These are phyloP conservation scores for Huntiella abstrusa DNA, from an alignment of 2,329 filamentous ascomycete genomes.

Conservation along the genomic window DNA sequence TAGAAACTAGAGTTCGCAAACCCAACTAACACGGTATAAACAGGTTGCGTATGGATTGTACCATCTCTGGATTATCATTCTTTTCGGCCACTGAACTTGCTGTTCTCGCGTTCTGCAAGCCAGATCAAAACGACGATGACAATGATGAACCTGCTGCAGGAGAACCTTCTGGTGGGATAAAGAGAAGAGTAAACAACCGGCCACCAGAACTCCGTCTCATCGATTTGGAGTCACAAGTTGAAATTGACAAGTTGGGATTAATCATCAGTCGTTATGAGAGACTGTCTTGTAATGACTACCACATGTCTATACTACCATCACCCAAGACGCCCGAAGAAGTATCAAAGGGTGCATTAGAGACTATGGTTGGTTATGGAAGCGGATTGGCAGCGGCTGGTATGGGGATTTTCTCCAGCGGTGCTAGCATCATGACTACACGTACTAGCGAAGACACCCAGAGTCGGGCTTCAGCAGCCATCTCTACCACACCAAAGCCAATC, in stretches of 20 bases:
- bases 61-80: conserved; percentile 89
- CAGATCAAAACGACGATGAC: conserved; percentile 47
- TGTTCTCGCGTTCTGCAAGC: conserved; percentile 74
- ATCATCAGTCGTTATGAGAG: conserved; percentile 74
- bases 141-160: conserved; percentile 16
- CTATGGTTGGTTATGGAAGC: conserved; percentile 49
- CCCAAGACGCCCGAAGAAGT: conserved; percentile 26
- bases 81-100: conserved; percentile 85
- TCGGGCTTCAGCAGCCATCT: conserved; percentile 19
- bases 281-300: conserved; percentile 77
- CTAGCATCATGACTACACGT: conserved; percentile 48
- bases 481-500: conserved; percentile 16
- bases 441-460: conserved; percentile 35
- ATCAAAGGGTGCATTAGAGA: conserved; percentile 56
- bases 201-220: conserved; percentile 83
- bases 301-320: conserved; percentile 64
- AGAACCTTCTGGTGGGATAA: conserved; percentile 45
- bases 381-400: conserved; percentile 84
- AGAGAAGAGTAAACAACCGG: conserved; percentile 51
- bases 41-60: conserved; percentile 86
- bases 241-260: conserved; percentile 72
- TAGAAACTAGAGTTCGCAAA: background rate
- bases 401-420: conserved; percentile 60
- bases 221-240: conserved; percentile 69
- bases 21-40: conserved; percentile 15